phyloP scores from a whole-genome alignment of 352 stramenopile species.

The Phytophthora europaea region DNA sequence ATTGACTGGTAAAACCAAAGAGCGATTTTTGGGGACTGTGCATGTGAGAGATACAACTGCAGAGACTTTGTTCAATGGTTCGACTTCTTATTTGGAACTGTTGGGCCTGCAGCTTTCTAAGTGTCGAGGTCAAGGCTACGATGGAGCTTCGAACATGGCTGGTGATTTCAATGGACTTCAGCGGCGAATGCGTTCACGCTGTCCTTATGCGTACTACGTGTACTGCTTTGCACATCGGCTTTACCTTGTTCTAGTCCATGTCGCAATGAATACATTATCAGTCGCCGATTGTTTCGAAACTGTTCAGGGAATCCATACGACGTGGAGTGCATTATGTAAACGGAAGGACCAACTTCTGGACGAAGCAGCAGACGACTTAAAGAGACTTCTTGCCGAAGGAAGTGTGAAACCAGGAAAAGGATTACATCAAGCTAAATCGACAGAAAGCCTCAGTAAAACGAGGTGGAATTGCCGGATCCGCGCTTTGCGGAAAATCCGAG shows the following conservation, averaged over 20 bases:
- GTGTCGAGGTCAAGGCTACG: conserved; percentile 12
- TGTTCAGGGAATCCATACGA: conserved; percentile 11
- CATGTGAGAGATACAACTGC: neutral
- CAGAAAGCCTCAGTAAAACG: conserved; percentile 4
- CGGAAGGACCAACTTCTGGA: neutral
- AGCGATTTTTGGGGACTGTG: neutral
- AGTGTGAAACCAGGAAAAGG: neutral
- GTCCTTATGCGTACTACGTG: conserved; percentile 3
- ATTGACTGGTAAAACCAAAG: neutral
- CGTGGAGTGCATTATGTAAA: conserved; percentile 8
- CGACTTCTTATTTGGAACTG: neutral
- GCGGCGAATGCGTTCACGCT: neutral
- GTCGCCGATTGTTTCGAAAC: conserved; percentile 11
- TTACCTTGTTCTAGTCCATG: neutral
- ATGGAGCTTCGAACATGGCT: conserved; percentile 11
- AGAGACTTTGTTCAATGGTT: neutral
- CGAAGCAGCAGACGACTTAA: neutral
- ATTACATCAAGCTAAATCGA: conserved; percentile 1
- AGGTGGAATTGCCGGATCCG: conserved; percentile 6
- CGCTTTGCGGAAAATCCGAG: neutral
- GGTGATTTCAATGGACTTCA: conserved; percentile 10
- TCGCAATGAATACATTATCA: conserved; percentile 6
- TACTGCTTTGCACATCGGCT: conserved; percentile 18
- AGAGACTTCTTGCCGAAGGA: neutral
- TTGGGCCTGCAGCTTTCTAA: neutral